These are phyloP conservation scores for Mycena vulgaris DNA, from an alignment of 768 basidiomycete species.

Conservation along the genomic window DNA sequence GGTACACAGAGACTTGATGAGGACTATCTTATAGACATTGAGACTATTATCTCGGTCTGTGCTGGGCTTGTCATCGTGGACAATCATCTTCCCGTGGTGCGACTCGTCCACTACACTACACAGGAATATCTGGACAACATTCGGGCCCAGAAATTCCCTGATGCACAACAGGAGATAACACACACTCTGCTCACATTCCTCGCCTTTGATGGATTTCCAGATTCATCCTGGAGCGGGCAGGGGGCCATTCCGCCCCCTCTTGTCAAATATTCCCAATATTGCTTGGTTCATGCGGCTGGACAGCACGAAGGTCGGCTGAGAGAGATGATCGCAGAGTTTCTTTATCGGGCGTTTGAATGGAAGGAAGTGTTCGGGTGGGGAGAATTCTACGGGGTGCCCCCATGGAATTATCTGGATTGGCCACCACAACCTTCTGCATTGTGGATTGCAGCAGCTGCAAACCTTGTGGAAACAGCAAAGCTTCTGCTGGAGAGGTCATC, in stretches of 20 bases:
- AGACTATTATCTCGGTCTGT: too few species aligned
- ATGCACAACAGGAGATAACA: not conserved
- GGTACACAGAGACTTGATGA: not conserved
- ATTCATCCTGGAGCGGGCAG: not conserved
- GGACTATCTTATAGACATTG: not conserved
- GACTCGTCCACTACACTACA: too few species aligned
- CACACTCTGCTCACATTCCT: constrained; percentile 15
- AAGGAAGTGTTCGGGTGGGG: not conserved
- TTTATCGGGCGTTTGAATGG: not conserved
- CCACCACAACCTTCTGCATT: constrained; percentile 5
- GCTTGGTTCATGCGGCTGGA: not conserved
- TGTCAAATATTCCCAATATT: not conserved
- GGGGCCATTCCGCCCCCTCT: not conserved
- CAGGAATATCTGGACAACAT: not conserved
- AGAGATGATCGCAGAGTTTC: not conserved
- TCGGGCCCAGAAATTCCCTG: not conserved
- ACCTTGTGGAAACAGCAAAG: constrained; percentile 4
- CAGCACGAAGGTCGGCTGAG: not conserved
- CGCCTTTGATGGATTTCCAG: constrained; percentile 9
- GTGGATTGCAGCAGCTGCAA: too few species aligned
- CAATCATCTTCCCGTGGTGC: too few species aligned
- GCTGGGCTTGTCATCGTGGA: too few species aligned
- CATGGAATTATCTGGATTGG: constrained; percentile 3
- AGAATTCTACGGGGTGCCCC: not conserved
- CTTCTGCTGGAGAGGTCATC: not conserved